These are phyloP conservation scores for Naganishia albida DNA, from an alignment of 1,284 basidiomycete genomes.

Conservation along the genomic window DNA sequence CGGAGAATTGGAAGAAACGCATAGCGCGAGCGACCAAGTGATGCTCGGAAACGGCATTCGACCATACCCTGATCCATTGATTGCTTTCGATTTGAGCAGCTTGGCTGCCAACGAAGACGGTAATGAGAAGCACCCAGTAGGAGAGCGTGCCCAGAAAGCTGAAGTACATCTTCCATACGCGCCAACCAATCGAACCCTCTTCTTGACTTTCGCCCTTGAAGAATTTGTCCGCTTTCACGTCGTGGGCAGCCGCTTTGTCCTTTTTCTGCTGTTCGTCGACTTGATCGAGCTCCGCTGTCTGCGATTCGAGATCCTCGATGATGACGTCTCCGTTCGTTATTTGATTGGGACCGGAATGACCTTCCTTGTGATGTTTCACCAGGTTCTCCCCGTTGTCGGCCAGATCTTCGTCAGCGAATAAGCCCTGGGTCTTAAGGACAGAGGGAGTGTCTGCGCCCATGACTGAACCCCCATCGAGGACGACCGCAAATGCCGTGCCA, in stretches of 20 bases:
- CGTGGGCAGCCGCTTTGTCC: constrained; percentile 39
- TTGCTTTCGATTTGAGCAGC: constrained; percentile 50
- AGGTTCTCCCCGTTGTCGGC: constrained; percentile 70
- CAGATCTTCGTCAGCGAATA: constrained; percentile 45
- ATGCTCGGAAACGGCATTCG: constrained; percentile 36
- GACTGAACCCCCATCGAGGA: constrained; percentile 48
- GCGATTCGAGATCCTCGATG: constrained; percentile 46
- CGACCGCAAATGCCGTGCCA: constrained; percentile 52
- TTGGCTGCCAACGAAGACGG: constrained; percentile 47
- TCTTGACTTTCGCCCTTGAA: constrained; percentile 47
- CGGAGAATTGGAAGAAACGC: constrained; percentile 4
- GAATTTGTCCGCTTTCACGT: constrained; percentile 44
- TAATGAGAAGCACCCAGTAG: constrained; percentile 46
- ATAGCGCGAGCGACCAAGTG: constrained; percentile 13
- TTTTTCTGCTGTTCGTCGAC: constrained; percentile 42
- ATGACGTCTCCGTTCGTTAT: constrained; percentile 56
- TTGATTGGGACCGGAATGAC: neutral
- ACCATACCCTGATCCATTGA: constrained; percentile 53
- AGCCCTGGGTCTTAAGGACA: constrained; percentile 39
- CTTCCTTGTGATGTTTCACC: constrained; percentile 44
- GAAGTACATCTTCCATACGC: constrained; percentile 49
- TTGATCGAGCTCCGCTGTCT: constrained; percentile 32
- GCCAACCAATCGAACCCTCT: constrained; percentile 43
- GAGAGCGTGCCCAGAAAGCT: constrained; percentile 42
- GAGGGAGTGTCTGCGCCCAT: constrained; percentile 45